Evolutionary conservation across 768 basidiomycete genomes (phyloP).

Genomic region (Albatrellus ellisii): DNA sequence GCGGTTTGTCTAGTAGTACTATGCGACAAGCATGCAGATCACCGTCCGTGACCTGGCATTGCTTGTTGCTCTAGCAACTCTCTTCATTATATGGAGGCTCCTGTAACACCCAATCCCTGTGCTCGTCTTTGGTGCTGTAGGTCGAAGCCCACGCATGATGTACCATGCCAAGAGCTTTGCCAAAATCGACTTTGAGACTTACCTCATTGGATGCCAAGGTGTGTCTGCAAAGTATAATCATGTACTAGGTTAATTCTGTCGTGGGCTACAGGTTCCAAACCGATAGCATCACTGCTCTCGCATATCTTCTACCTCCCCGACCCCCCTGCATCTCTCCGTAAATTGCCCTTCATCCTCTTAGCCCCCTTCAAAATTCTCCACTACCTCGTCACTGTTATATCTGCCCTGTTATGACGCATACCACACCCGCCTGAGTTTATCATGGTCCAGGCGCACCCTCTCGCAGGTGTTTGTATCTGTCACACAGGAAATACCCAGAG

Average conservation of each 20-base stretch:
- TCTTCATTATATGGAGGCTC: constrained; percentile 2
- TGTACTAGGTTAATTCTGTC: background rate
- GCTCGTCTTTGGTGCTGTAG: constrained; percentile 90
- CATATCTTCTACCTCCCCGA: constrained; percentile 55
- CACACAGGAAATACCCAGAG: background rate
- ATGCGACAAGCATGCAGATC: too few relatives aligned
- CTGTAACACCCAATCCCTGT: constrained; percentile 51
- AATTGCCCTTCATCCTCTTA: constrained; percentile 52
- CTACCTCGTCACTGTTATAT: constrained; percentile 53
- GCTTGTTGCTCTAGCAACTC: background rate
- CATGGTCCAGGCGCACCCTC: constrained; percentile 69
- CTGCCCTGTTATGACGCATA: constrained; percentile 45
- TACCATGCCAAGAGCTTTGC: constrained; percentile 94
- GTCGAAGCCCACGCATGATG: constrained; percentile 96
- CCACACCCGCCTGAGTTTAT: constrained; percentile 69
- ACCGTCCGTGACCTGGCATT: too few relatives aligned
- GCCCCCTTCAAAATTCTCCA: constrained; percentile 73
- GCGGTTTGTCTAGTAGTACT: too few relatives aligned
- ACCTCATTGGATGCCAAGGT: constrained; percentile 83
- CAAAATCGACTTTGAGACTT: constrained; percentile 60
- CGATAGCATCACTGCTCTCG: constrained; percentile 58
- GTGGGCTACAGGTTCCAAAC: constrained; percentile 53
- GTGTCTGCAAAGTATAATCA: constrained; percentile 11
- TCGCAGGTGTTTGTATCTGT: background rate
- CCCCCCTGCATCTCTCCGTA: constrained; percentile 38